Percentiles rank a stretch among this genome's conserved stretches.
phyloP scores from a whole-genome alignment of 2,329 filamentous ascomycete genomes.

The Pseudogymnoascus sp. region DNA sequence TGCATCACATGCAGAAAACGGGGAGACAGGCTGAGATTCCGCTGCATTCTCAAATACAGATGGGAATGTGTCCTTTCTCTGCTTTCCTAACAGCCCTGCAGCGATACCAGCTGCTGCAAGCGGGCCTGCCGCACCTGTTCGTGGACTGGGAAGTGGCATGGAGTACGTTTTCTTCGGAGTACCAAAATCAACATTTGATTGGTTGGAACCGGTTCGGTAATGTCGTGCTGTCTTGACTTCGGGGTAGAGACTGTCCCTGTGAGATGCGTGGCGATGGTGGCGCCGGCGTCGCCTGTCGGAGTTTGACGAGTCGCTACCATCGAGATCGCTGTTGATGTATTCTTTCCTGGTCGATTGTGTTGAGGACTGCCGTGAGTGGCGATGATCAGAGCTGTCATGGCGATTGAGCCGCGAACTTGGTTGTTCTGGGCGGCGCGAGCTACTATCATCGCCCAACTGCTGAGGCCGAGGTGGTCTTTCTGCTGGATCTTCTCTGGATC shows the following conservation, averaged over 20 bases:
- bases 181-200: not conserved
- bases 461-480: constrained; percentile 23
- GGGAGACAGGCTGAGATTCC: constrained; percentile 23
- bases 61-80: constrained; percentile 24
- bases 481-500: constrained; percentile 18
- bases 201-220: constrained; percentile 14
- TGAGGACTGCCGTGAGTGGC: constrained; percentile 21
- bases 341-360: constrained; percentile 15
- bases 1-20: constrained; percentile 19
- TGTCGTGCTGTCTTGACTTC: constrained; percentile 18
- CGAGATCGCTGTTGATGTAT: constrained; percentile 20
- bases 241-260: constrained; percentile 13
- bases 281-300: constrained; percentile 20
- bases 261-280: constrained; percentile 12
- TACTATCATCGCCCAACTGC: constrained; percentile 22
- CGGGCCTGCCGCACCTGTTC: not conserved
- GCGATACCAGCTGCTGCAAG: not conserved
- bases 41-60: constrained; percentile 13
- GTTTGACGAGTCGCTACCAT: constrained; percentile 24
- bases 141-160: not conserved
- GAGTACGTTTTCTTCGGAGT: constrained; percentile 3
- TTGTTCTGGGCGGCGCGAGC: constrained; percentile 18
- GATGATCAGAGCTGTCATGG: constrained; percentile 15
- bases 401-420: constrained; percentile 16
- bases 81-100: not conserved